phyloP scores from a whole-genome alignment of 2,329 filamentous ascomycete genomes.

The Beauveria asiatica region DNA sequence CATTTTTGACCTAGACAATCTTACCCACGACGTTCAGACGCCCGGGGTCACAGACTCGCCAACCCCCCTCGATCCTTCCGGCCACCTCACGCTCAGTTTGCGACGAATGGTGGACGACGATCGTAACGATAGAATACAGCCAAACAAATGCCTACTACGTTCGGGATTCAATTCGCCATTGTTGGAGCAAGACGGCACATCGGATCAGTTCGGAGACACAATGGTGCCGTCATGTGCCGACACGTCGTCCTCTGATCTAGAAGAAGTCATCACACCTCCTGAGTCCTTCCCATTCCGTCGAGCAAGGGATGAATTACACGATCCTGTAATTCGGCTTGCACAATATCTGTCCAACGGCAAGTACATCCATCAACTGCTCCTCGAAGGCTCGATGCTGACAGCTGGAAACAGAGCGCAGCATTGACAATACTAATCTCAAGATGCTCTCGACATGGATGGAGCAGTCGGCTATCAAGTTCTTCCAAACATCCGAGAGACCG shows the following conservation, averaged over 20 bases:
- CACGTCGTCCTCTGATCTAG: background rate
- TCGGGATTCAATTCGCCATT: background rate
- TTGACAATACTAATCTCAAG: background rate
- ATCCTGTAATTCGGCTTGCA: conserved; percentile 27
- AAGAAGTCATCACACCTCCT: conserved; percentile 1
- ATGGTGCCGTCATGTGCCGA: background rate
- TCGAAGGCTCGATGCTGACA: background rate
- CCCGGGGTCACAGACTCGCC: background rate
- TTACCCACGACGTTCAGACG: background rate
- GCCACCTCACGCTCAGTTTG: conserved; percentile 5
- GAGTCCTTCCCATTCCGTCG: conserved; percentile 38
- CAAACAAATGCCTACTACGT: too few relatives aligned
- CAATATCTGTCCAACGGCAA: conserved; percentile 28
- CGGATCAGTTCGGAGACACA: background rate
- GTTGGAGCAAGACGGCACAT: background rate
- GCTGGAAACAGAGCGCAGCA: background rate
- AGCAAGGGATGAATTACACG: conserved; percentile 21
- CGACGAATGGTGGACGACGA: conserved; percentile 1
- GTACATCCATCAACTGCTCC: background rate
- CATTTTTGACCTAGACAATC: background rate
- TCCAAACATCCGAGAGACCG: conserved; percentile 30
- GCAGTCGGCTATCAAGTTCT: conserved; percentile 32
- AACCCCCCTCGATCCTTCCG: background rate
- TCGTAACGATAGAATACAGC: background rate
- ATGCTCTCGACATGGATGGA: conserved; percentile 37